phyloP scores from a whole-genome alignment of 2,329 filamentous ascomycete genomes.

The Claviceps sp. region DNA sequence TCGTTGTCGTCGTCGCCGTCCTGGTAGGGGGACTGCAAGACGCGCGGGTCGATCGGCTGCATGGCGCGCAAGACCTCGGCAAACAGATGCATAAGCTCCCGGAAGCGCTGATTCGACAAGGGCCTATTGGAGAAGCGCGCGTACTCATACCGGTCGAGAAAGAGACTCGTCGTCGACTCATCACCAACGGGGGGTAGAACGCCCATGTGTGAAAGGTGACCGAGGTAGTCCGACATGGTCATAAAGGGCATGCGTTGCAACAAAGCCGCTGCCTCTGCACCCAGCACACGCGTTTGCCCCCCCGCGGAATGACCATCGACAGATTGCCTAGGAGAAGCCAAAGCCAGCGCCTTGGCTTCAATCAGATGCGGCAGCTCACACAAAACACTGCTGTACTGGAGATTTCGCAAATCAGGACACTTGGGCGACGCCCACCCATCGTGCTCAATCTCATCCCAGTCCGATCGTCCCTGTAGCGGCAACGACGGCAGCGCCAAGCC shows the following conservation, averaged over 20 bases:
- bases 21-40: slow-evolving; percentile 27
- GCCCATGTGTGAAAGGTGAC: slow-evolving; percentile 53
- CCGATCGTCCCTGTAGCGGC: slow-evolving; percentile 30
- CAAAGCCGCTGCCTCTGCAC: slow-evolving; percentile 54
- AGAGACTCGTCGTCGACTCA: slow-evolving; percentile 37
- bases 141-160: slow-evolving; percentile 66
- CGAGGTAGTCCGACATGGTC: slow-evolving; percentile 68
- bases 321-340: slow-evolving; percentile 45
- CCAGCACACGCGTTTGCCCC: slow-evolving; percentile 27
- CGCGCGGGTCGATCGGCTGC: slow-evolving; percentile 43
- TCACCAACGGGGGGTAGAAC: slow-evolving; percentile 36
- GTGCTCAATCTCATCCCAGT: slow-evolving; percentile 79
- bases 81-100: slow-evolving; percentile 71
- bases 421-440: slow-evolving; percentile 78
- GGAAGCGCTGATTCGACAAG: slow-evolving; percentile 58
- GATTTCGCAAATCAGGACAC: slow-evolving; percentile 57
- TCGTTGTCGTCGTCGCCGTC: neutral
- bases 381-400: slow-evolving; percentile 76
- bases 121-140: slow-evolving; percentile 67
- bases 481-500: slow-evolving; percentile 34
- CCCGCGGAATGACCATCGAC: too few species aligned
- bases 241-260: slow-evolving; percentile 59
- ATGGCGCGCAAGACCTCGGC: slow-evolving; percentile 68
- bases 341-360: slow-evolving; percentile 82
- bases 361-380: slow-evolving; percentile 78